A percentile compares a stretch with the other conserved stretches of the same genome.
Evolutionary conservation across 2,329 filamentous ascomycete species (phyloP).

Genomic region (Didymella keratinophila): DNA sequence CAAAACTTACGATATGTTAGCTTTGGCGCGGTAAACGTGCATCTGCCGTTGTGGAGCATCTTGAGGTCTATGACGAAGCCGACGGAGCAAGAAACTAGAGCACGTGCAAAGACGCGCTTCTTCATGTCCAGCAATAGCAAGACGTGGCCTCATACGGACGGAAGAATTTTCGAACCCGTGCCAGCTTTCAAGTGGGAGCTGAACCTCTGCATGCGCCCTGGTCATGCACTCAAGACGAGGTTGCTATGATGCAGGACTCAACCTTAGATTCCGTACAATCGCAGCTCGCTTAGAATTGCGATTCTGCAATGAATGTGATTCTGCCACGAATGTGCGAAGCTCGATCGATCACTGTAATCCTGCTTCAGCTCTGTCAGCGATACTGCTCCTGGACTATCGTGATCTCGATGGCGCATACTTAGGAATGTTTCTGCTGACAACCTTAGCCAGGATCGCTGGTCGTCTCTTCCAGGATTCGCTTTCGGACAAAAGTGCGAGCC

Average conservation of each 20-base stretch:
- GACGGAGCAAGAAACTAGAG: neutral
- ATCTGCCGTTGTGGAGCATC: conserved; percentile 1
- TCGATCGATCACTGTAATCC: neutral
- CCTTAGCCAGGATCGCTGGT: neutral
- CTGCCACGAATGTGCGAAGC: neutral
- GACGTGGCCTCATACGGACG: neutral
- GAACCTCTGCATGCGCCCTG: neutral
- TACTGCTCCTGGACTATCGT: neutral
- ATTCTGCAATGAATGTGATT: neutral
- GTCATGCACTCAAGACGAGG: neutral
- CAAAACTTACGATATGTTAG: neutral
- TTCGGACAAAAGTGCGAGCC: conserved; percentile 3
- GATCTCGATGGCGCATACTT: neutral
- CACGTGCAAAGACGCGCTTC: neutral
- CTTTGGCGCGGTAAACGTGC: neutral
- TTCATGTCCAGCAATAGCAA: neutral
- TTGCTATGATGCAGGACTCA: neutral
- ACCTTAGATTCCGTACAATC: neutral
- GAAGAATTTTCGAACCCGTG: neutral
- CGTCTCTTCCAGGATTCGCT: conserved; percentile 1
- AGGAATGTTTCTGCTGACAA: too few relatives aligned
- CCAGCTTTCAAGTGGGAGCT: neutral
- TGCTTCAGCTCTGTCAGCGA: neutral
- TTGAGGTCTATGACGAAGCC: conserved; percentile 1
- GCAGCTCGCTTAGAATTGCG: neutral